phyloP scores from a whole-genome alignment of 2,329 filamentous ascomycete genomes.

The Penicillium sp. region DNA sequence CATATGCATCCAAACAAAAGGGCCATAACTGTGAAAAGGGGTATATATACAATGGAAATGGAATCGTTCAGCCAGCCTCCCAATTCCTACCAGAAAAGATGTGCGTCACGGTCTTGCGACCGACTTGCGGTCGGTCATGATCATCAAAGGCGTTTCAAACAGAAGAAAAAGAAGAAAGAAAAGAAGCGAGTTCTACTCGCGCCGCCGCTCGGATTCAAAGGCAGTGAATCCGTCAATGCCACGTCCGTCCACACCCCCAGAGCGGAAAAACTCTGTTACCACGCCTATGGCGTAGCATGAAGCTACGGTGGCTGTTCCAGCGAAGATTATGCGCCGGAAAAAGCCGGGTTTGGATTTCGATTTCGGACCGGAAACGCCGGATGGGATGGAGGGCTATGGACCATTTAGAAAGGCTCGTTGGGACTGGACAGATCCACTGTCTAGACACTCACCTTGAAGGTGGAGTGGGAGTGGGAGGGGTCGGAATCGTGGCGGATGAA shows the following conservation, averaged over 20 bases:
- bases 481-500: constrained; percentile 12
- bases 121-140: not conserved
- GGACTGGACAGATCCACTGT: too few relatives aligned
- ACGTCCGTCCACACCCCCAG: constrained; percentile 38
- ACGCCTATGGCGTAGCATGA: constrained; percentile 44
- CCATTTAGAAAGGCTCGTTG: constrained; percentile 23
- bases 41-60: constrained; percentile 3
- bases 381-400: constrained; percentile 17
- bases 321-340: constrained; percentile 35
- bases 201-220: constrained; percentile 37
- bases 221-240: constrained; percentile 41
- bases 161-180: not conserved
- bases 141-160: not conserved
- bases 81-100: not conserved
- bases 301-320: constrained; percentile 34
- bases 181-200: constrained; percentile 8
- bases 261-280: constrained; percentile 42
- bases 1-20: not conserved
- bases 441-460: constrained; percentile 20
- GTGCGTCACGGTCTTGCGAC: not conserved
- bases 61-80: constrained; percentile 3
- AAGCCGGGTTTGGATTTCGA: constrained; percentile 21
- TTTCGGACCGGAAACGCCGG: constrained; percentile 1
- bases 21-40: not conserved
- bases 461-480: not conserved